These are phyloP conservation scores for Phytophthora kernoviae DNA, from an alignment of 352 stramenopile genomes.

Conservation along the genomic window DNA sequence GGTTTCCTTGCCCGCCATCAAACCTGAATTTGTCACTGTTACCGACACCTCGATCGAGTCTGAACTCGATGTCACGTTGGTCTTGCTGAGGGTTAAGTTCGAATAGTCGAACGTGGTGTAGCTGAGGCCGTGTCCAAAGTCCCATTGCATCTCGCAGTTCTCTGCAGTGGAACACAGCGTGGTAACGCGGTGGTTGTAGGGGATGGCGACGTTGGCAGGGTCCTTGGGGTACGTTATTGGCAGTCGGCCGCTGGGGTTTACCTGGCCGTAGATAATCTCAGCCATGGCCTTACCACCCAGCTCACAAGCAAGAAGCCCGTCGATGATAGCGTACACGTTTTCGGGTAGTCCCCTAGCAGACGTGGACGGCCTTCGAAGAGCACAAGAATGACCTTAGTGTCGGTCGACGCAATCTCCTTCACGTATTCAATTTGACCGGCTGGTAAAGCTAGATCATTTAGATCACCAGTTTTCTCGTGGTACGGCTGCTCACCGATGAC, in stretches of 20 bases:
- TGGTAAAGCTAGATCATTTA: slow-evolving; percentile 63
- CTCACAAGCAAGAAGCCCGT: not conserved
- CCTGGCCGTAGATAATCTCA: slow-evolving; percentile 1
- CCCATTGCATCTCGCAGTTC: slow-evolving; percentile 2
- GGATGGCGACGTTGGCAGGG: slow-evolving; percentile 1
- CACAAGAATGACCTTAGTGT: slow-evolving; percentile 60
- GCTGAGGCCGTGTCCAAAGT: slow-evolving; percentile 1
- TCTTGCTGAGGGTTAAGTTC: not conserved
- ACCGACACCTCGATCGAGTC: slow-evolving; percentile 1
- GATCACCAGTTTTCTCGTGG: slow-evolving; percentile 77
- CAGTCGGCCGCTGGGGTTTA: not conserved
- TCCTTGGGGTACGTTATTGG: slow-evolving; percentile 1
- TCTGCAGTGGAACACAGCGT: not conserved
- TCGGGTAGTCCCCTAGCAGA: slow-evolving; percentile 55
- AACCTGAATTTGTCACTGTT: not conserved
- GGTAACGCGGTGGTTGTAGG: not conserved
- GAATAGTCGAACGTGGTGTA: slow-evolving; percentile 5
- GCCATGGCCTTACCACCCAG: slow-evolving; percentile 2
- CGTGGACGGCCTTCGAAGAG: slow-evolving; percentile 58
- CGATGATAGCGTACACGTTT: slow-evolving; percentile 20
- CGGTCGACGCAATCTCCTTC: slow-evolving; percentile 42
- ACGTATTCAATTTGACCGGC: slow-evolving; percentile 17
- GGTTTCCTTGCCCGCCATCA: not conserved
- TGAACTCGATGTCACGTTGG: not conserved
- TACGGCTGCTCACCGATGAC: slow-evolving; percentile 71